These are phyloP conservation scores for Wickerhamiella occidentalis DNA, from an alignment of 805 yeast species.

Conservation along the genomic window DNA sequence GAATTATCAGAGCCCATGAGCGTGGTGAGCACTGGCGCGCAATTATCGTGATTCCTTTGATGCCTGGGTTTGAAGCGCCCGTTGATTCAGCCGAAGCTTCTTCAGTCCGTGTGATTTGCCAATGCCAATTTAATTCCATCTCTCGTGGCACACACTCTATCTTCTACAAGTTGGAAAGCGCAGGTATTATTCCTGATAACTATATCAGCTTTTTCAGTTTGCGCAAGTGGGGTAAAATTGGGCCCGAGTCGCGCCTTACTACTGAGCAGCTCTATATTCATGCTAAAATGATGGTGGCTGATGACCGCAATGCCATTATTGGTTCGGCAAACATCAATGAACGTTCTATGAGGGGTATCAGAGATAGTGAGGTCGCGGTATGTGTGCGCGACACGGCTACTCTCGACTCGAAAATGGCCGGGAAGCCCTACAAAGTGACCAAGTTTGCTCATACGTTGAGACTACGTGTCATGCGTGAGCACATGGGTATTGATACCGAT, in stretches of 20 bases:
- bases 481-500: slow-evolving; percentile 65
- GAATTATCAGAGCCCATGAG: slow-evolving; percentile 78
- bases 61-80: slow-evolving; percentile 95
- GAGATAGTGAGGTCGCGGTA: slow-evolving; percentile 93
- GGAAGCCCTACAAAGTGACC: slow-evolving; percentile 67
- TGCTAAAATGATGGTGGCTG: slow-evolving; percentile 83
- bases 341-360: slow-evolving; percentile 83
- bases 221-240: slow-evolving; percentile 91
- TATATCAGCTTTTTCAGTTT: slow-evolving; percentile 85
- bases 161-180: slow-evolving; percentile 62
- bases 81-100: slow-evolving; percentile 92
- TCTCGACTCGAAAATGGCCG: slow-evolving; percentile 57
- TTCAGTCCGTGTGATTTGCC: slow-evolving; percentile 90
- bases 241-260: slow-evolving; percentile 56
- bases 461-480: slow-evolving; percentile 91
- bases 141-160: slow-evolving; percentile 83
- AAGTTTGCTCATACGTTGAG: slow-evolving; percentile 82
- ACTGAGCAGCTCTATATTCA: slow-evolving; percentile 92
- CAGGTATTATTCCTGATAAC: slow-evolving; percentile 77
- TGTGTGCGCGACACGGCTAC: slow-evolving; percentile 61
- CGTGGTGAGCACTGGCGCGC: slow-evolving; percentile 79
- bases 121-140: slow-evolving; percentile 88
- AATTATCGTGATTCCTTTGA: slow-evolving; percentile 77
- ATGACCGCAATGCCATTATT: slow-evolving; percentile 84
- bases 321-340: slow-evolving; percentile 98